Conservation (phyloP, 768 basidiomycete genomes). For the Termitomyces heimii region DNA sequence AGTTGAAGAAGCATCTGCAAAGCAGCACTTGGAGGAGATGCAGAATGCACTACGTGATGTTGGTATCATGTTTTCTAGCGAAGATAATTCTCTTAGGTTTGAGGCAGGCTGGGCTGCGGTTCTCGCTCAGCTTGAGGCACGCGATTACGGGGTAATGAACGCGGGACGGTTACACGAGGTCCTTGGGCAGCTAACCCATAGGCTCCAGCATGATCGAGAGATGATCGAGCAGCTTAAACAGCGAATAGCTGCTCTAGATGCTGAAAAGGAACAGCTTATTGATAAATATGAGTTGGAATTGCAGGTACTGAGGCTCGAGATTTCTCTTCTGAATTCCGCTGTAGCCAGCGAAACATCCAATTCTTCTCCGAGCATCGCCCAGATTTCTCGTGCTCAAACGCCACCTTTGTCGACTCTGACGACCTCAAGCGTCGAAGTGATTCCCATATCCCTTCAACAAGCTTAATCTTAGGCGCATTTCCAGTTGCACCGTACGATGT, state of each 20-base stretch:
- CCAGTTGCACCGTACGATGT: no score
- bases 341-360: neutral
- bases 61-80: conserved; percentile 11
- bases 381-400: neutral
- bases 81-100: conserved; percentile 13
- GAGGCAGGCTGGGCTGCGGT: conserved; percentile 13
- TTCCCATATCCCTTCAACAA: neutral
- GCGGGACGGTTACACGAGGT: conserved; percentile 10
- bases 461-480: neutral
- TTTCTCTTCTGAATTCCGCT: conserved; percentile 5
- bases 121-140: conserved; percentile 12
- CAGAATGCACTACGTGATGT: conserved; percentile 9
- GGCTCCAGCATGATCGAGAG: conserved; percentile 12
- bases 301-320: conserved; percentile 2
- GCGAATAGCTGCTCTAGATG: conserved; percentile 1
- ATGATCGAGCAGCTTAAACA: conserved; percentile 10
- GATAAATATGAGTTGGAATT: conserved; percentile 9
- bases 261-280: conserved; percentile 8
- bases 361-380: neutral
- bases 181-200: conserved; percentile 8
- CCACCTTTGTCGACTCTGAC: neutral
- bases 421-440: neutral
- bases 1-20: neutral
- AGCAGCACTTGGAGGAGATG: conserved; percentile 9
- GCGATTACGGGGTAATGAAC: conserved; percentile 9